Evolutionary conservation across 2,329 filamentous ascomycete genomes (phyloP).

Genomic region (Fusarium sp.): DNA sequence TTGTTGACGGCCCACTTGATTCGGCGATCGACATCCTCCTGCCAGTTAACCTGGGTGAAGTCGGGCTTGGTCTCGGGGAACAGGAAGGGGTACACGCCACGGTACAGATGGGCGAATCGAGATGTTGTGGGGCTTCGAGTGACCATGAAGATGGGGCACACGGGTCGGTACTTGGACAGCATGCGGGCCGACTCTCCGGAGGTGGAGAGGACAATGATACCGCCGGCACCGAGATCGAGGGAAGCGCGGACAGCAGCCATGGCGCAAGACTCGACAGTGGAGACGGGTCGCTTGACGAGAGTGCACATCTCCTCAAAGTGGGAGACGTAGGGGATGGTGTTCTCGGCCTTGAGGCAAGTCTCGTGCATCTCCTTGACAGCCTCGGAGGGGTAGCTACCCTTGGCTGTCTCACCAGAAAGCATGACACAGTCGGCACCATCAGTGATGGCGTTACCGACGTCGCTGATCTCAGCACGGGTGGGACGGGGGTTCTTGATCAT

Average conservation of each 20-base stretch:
- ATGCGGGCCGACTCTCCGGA: slow-evolving; percentile 95
- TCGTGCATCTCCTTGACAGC: slow-evolving; percentile 98
- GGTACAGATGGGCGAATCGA: slow-evolving; percentile 93
- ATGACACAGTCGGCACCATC: slow-evolving; percentile 99
- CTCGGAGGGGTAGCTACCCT: slow-evolving; percentile 93
- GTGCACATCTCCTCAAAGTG: slow-evolving; percentile 95
- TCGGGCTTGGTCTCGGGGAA: slow-evolving; percentile 95
- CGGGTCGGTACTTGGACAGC: slow-evolving; percentile 97
- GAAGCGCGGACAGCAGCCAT: slow-evolving; percentile 97
- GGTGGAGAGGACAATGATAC: slow-evolving; percentile 95
- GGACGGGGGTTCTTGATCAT: slow-evolving; percentile 99
- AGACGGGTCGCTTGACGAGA: slow-evolving; percentile 83
- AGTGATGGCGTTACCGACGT: slow-evolving; percentile 97
- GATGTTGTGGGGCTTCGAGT: slow-evolving; percentile 86
- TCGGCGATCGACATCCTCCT: slow-evolving; percentile 97
- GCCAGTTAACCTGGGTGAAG: slow-evolving; percentile 93
- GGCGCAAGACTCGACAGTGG: slow-evolving; percentile 90
- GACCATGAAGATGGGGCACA: slow-evolving; percentile 99
- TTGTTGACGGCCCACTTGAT: slow-evolving; percentile 96
- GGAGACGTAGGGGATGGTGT: slow-evolving; percentile 95
- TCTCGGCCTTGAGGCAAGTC: slow-evolving; percentile 95
- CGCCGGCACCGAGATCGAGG: slow-evolving; percentile 94
- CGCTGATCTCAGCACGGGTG: slow-evolving; percentile 97
- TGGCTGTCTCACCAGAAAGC: slow-evolving; percentile 98
- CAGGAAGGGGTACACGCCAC: slow-evolving; percentile 96